Base-by-base conservation (phyloP, 2,329 filamentous ascomycete species). In the Aspergillus chevalieri region DNA sequence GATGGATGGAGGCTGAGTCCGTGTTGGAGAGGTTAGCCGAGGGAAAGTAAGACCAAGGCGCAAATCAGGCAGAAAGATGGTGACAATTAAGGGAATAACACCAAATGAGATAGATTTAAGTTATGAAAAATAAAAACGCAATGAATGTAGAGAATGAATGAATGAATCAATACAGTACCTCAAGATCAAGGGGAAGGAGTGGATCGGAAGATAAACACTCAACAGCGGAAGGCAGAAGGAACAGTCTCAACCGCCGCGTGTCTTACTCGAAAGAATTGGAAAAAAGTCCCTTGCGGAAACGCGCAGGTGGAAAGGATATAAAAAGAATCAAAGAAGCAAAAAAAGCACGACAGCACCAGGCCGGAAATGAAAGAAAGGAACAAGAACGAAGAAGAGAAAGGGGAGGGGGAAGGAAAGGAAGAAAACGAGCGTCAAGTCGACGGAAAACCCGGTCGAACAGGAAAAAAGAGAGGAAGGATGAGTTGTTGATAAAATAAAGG, bases 291-390 rank as follows among this genome's bases (percentile, higher is more conserved):
- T 57, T 59, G 51, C 51, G 52, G 54, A 51, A 41, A 41, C 26
- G 26, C 26, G 26, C 26, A 28, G 26, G 3, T 12, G 26, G 26
- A 41, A 41, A 41, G 22, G 19, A 19, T 19, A 41, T 22, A 41
- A 41, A 19, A 41, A 41, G 17, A 22, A 41, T 14, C 17, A 41
- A 49, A 42, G 43, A 49, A 51, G 53, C 47, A 55, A 56, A 63
- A 58, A 52, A 52, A 50, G 24, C 33, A 53, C 43, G 45, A 50
- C 58, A 62, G 57, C 57, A 51, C 60, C 59, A 58, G 62, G 62
- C 62, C 57, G 59, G 51, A 53, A 51, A 49, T 44, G 46, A 42
- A 47, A 38, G 53, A 47, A 43, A 51, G 52, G 52, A 49, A 48
- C 44, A 41, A 49, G 54, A 51, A 53, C 44, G 51, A 38, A 50